Evolutionary conservation across 2,329 filamentous ascomycete species (phyloP).

Genomic region (Fusarium setosum): DNA sequence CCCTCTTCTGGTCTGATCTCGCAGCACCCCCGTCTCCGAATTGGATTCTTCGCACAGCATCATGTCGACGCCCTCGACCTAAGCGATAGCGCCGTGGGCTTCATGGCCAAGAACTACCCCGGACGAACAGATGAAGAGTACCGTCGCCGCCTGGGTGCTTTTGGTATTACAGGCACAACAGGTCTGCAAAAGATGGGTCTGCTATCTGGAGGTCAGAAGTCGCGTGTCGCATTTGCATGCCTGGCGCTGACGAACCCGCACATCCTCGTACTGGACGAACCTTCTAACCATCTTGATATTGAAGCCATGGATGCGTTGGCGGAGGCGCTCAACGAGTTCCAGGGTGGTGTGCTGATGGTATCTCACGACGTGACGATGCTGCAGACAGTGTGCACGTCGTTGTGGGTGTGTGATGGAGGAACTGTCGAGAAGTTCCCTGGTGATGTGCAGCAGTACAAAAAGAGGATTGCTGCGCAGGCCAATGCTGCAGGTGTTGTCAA

Average conservation of each 20-base stretch:
- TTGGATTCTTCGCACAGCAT: constrained; percentile 98
- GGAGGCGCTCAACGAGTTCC: constrained; percentile 84
- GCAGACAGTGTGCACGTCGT: constrained; percentile 91
- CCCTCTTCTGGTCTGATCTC: constrained; percentile 86
- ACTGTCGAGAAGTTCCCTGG: constrained; percentile 96
- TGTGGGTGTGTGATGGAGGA: constrained; percentile 97
- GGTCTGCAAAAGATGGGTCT: constrained; percentile 96
- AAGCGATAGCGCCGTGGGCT: constrained; percentile 87
- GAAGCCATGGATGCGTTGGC: constrained; percentile 98
- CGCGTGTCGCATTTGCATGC: constrained; percentile 97
- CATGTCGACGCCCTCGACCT: constrained; percentile 97
- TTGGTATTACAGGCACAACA: constrained; percentile 91
- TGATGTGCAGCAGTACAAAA: constrained; percentile 97
- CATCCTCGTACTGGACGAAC: constrained; percentile 97
- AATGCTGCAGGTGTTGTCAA: constrained; percentile 88
- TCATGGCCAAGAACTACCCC: constrained; percentile 94
- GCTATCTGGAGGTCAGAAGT: constrained; percentile 97
- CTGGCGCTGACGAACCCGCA: constrained; percentile 93
- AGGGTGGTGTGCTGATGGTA: constrained; percentile 97
- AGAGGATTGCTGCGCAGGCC: constrained; percentile 90
- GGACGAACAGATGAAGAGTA: constrained; percentile 97
- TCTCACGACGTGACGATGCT: constrained; percentile 99
- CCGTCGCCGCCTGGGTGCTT: constrained; percentile 91
- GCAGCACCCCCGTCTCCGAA: constrained; percentile 85
- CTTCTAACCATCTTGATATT: constrained; percentile 98